Evolutionary conservation across 2,329 filamentous ascomycete species (phyloP), one percentile per base, ranked within the genome.

Genomic region (Pezicula radicicola): DNA sequence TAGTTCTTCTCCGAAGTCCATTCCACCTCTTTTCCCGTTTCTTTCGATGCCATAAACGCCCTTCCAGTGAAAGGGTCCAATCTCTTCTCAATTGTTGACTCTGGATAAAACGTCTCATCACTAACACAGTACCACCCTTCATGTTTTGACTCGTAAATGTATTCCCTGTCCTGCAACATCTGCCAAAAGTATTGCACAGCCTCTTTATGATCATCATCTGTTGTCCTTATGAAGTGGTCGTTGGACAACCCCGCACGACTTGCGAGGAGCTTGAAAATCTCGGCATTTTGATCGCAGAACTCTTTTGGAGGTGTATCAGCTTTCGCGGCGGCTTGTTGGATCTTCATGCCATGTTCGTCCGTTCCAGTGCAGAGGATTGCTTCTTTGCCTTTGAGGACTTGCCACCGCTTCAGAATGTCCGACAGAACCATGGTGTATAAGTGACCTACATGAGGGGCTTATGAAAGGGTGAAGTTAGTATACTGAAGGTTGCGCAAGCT

Each of bases 321-420:
- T 60, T 84, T 81, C 6, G 79, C 75, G 1, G 94, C 90, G 0
- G 93, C 93, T 68, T 86, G 87, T 69, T 99, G 94, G 19, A 97
- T 88, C 78, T 99, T 99, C 82, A 97, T 88, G 41, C 94, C 94
- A 75, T 99, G 93, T 71, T 99, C 94, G 68, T 99, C 94, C 35
- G 92, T 97, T 53, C 94, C 94, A 1, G 94, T 99, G 62, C 88
- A 86, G 13, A 99, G 75, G 57, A 90, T 78, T 3, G 92, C 87
- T 45, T 78, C 73, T 28, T 83, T 74, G 36, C 89, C 89, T 54
- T 87, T 83, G 48, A 99, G 78, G 30, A 83, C 75, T 66, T 95
- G 84, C 91, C 91, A 99, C 72, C 94, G 81, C 72, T 97, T 99
- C 60, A 96, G 74, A 49, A 96, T 86, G 70, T 99, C 94, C 57